Base-by-base conservation (phyloP, 2,329 filamentous ascomycete genomes). In the Curvularia eragrostidis region DNA sequence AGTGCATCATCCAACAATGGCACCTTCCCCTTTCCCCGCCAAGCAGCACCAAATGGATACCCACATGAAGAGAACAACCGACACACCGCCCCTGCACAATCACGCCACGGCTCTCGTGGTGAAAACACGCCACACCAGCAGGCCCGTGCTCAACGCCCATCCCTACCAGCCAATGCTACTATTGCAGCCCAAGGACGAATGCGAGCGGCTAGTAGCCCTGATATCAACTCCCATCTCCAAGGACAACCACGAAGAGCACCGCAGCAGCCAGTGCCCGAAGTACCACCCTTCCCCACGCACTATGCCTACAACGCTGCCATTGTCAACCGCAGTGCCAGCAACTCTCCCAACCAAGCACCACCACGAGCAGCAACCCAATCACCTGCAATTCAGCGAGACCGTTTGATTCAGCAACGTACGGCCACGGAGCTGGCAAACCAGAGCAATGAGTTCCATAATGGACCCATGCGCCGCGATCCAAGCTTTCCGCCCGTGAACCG, bases 181-280 rank as follows among this genome's bases (percentile, higher is more conserved):
- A 71, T 68, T 81, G 71, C 65, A 52, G 70, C 71, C 56, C 76
- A 69, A 58, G 76, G 88, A 62, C 85, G 93, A 65, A 89, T 91
- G 79, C 87, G 95, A 63, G 97, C 93, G 36, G 96, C 96, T 71
- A 98, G 94, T 79, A 97, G 93, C 62, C 94, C 95, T 7, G 93
- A 98, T 75, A 97, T 97, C 67, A 88, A 85, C 52, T 85, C 88
- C 52, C 83, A 85, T 62, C 83, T 83, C 48, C 81, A 83, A 32
- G 80, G 83, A 71, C 83, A 87, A 71, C 76, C 81, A 80, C 83
- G 63, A 85, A 85, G 76, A 82, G 76, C 71, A 42, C 71, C 70
- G 48, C 72, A 76, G 26, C 67, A 74, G 24, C 62, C 70, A 30
- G 76, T 80, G 13, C 79, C 78, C n/a, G 77, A 79, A n/a, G 69